Evolutionary conservation across 2,329 filamentous ascomycete genomes (phyloP).

Genomic region (Colletotrichum sojae): DNA sequence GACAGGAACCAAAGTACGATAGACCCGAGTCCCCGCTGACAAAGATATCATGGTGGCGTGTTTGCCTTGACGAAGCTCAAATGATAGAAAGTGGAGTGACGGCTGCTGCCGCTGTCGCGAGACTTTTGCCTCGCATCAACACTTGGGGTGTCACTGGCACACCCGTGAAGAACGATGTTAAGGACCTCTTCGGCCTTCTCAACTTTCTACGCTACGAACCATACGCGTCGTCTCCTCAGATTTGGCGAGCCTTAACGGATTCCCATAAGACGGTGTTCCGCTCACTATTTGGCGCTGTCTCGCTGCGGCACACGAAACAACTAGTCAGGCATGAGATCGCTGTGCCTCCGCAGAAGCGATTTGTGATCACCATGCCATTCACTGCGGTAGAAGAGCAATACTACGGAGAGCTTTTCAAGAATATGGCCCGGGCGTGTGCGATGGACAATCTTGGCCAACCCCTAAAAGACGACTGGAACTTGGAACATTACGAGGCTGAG

Average conservation of each 20-base stretch:
- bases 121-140: conserved; percentile 84
- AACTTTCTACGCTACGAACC: conserved; percentile 86
- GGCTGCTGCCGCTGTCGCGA: conserved; percentile 85
- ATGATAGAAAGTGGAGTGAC: conserved; percentile 94
- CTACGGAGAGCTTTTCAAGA: conserved; percentile 81
- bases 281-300: conserved; percentile 78
- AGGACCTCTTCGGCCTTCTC: conserved; percentile 84
- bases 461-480: conserved; percentile 72
- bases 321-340: conserved; percentile 83
- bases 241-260: conserved; percentile 78
- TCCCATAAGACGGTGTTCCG: conserved; percentile 76
- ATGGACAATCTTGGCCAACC: conserved; percentile 77
- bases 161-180: conserved; percentile 83
- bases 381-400: conserved; percentile 92
- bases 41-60: conserved; percentile 88
- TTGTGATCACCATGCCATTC: conserved; percentile 91
- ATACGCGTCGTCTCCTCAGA: conserved; percentile 73
- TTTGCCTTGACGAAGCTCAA: conserved; percentile 85
- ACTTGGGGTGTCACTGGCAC: conserved; percentile 96
- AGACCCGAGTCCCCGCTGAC: conserved; percentile 82
- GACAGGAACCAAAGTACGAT: conserved; percentile 76
- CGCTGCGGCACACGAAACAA: conserved; percentile 89
- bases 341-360: conserved; percentile 86
- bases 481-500: conserved; percentile 73
- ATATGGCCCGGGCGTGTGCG: conserved; percentile 80